A percentile compares a stretch with the other conserved stretches of the same genome.
phyloP scores from a whole-genome alignment of 345 rosid species.

The Salix udensis region DNA sequence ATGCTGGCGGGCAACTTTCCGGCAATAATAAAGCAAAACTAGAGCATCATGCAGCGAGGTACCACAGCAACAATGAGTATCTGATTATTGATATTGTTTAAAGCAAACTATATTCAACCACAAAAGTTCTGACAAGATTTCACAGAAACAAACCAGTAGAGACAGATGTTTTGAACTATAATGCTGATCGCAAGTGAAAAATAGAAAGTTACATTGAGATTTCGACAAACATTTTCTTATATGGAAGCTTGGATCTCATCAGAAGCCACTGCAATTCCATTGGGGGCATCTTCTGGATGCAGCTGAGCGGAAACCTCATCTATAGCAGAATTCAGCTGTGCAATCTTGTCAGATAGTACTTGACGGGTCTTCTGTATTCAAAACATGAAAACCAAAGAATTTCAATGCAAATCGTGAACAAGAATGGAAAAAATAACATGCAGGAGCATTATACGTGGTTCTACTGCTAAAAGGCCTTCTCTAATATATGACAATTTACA shows the following conservation, averaged over 20 bases:
- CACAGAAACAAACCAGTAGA: neutral
- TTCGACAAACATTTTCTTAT: neutral
- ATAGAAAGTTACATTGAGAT: neutral
- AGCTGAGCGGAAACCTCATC: slow-evolving; percentile 45
- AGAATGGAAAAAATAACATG: neutral
- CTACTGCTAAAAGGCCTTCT: neutral
- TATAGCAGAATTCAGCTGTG: slow-evolving; percentile 44
- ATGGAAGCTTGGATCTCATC: slow-evolving; percentile 38
- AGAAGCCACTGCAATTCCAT: slow-evolving; percentile 30
- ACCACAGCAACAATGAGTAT: neutral
- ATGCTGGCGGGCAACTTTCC: neutral
- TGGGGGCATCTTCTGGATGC: slow-evolving; percentile 30
- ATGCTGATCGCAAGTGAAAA: neutral
- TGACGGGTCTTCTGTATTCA: slow-evolving; percentile 41
- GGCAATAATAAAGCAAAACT: neutral
- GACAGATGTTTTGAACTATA: neutral
- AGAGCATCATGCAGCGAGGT: neutral
- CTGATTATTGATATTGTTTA: neutral
- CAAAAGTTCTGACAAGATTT: neutral
- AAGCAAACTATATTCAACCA: neutral
- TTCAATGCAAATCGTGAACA: neutral
- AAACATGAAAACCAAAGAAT: slow-evolving; percentile 1
- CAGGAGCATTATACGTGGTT: neutral
- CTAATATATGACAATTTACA: neutral
- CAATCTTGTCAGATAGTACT: slow-evolving; percentile 40